Conservation (phyloP, 164 flowering plant species). For the Euptelea pleiosperma region DNA sequence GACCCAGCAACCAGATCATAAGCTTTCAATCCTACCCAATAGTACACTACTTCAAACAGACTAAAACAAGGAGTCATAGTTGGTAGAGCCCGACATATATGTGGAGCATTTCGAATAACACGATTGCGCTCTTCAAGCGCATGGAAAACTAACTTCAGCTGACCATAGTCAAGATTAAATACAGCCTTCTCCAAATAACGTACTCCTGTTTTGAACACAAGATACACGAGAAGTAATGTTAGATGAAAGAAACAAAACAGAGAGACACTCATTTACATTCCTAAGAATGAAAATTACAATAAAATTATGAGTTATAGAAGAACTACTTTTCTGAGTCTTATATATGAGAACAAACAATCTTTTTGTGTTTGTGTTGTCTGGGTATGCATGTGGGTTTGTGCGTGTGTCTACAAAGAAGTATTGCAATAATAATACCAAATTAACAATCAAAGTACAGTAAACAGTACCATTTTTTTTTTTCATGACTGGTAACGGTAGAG, state of each 20-base stretch:
- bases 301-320: too few relatives aligned
- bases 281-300: too few relatives aligned
- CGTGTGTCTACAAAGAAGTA: too few relatives aligned
- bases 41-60: conserved; percentile 27
- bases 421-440: too few relatives aligned
- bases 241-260: not conserved
- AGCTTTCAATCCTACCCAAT: conserved; percentile 26
- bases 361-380: too few relatives aligned
- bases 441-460: too few relatives aligned
- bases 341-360: too few relatives aligned
- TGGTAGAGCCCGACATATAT: conserved; percentile 22
- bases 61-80: conserved; percentile 27
- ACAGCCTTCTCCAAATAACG: conserved; percentile 26
- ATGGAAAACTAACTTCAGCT: conserved; percentile 27
- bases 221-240: not conserved
- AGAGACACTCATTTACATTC: too few relatives aligned
- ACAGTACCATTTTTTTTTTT: too few relatives aligned
- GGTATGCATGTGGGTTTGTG: too few relatives aligned
- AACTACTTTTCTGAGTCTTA: too few relatives aligned
- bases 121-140: conserved; percentile 27
- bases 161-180: conserved; percentile 26
- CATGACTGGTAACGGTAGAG: too few relatives aligned
- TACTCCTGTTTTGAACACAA: conserved; percentile 14
- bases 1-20: conserved; percentile 28
- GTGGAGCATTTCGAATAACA: conserved; percentile 27